Conservation (phyloP, 2,329 filamentous ascomycete species). For the Trichoderma harzianum region DNA sequence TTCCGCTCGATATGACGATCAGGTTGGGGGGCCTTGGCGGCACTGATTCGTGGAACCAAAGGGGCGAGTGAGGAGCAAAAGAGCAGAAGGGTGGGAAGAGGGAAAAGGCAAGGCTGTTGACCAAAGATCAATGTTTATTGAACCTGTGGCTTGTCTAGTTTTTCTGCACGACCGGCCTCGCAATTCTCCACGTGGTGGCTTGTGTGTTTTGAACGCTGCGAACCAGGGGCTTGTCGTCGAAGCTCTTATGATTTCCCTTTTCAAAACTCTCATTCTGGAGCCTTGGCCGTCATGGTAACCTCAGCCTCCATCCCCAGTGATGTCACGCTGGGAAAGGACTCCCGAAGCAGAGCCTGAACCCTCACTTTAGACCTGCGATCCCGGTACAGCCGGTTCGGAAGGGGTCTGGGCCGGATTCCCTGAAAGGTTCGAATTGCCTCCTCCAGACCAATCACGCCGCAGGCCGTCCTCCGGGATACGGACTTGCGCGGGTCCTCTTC, state of each 20-base stretch:
- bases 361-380: background rate
- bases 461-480: slow-evolving; percentile 14
- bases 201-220: background rate
- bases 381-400: slow-evolving; percentile 4
- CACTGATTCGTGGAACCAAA: slow-evolving; percentile 10
- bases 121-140: background rate
- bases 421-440: background rate
- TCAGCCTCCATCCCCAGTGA: background rate
- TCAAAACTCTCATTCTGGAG: background rate
- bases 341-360: background rate
- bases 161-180: background rate
- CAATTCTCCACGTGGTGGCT: slow-evolving; percentile 6
- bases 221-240: background rate
- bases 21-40: slow-evolving; percentile 6
- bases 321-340: slow-evolving; percentile 1
- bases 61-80: background rate
- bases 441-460: slow-evolving; percentile 9
- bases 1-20: slow-evolving; percentile 10
- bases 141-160: background rate
- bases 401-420: background rate
- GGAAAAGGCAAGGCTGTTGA: background rate
- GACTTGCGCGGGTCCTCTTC: background rate
- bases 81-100: background rate
- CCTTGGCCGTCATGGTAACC: background rate
- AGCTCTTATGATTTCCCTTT: background rate